phyloP scores from a whole-genome alignment of 23 red algal species.

The Gracilaria caudata region DNA sequence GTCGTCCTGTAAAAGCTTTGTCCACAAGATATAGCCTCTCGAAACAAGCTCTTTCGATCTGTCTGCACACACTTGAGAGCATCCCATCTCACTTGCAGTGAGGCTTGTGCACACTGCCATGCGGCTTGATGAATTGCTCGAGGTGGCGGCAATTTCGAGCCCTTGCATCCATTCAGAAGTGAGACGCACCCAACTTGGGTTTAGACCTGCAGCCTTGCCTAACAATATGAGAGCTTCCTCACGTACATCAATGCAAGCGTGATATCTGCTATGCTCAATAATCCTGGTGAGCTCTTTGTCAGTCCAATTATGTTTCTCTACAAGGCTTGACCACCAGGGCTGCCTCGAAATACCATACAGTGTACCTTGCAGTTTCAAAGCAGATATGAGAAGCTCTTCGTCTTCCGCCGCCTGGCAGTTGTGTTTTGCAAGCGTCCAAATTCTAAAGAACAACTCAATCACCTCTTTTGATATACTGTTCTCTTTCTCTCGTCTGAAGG shows the following conservation, averaged over 20 bases:
- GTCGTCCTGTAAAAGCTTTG: slow-evolving; percentile 35
- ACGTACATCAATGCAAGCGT: slow-evolving; percentile 41
- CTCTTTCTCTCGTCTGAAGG: not conserved
- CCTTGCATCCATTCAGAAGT: slow-evolving; percentile 26
- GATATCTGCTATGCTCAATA: slow-evolving; percentile 18
- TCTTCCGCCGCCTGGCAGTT: not conserved
- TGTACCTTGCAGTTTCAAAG: not conserved
- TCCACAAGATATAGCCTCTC: slow-evolving; percentile 9
- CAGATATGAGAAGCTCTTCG: slow-evolving; percentile 18
- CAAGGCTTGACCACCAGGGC: not conserved
- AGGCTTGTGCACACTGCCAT: slow-evolving; percentile 41
- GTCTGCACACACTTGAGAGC: not conserved
- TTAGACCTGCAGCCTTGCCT: slow-evolving; percentile 4
- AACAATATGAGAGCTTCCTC: slow-evolving; percentile 32
- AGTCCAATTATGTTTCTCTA: not conserved
- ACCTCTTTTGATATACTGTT: not conserved
- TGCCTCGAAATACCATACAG: not conserved
- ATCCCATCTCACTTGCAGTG: not conserved
- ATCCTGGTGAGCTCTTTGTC: slow-evolving; percentile 14
- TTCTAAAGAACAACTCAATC: not conserved
- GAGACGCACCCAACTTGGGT: not conserved
- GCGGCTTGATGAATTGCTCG: not conserved
- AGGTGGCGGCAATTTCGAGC: slow-evolving; percentile 5
- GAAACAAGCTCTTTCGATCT: not conserved
- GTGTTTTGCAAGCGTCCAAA: not conserved